Evolutionary conservation across 2,329 filamentous ascomycete species (phyloP), one percentile per base, ranked within the genome.

Genomic region (Pseudopithomyces chartarum): DNA sequence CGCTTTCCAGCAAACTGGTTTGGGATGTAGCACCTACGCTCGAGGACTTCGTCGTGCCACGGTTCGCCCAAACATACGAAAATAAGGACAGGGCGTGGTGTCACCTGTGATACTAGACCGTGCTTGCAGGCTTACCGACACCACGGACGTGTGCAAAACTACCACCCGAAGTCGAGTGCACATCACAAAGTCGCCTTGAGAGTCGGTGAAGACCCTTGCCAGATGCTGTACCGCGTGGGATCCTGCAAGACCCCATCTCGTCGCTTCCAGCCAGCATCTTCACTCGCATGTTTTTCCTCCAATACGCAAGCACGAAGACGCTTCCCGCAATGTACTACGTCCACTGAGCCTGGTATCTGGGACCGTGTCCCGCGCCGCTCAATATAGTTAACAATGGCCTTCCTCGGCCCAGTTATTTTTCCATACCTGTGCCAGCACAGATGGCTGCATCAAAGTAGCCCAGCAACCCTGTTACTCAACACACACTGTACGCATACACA

Each of bases 21-120:
- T 29, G 26, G 48, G 58, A 43, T 15, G 48, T 17, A 46, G 43
- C 43, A 46, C 17, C 23, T 20, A 26, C 36, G 50, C 29, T 51
- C 54, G 39, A 17, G 13, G 15, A 32, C 23, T 43, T 19, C 61
- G 55, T 54, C 15, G 40, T 53, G 47, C 44, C 52, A 56, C 54
- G 48, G 52, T 60, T 60, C 38, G 54, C 48, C 56, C 53, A 29
- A 29, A 29, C 38, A 57, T 51, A 73, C 69, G 69, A 73, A 63
- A 69, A 70, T 54, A 53, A 67, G 53, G 50, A 61, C 45, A 55
- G 57, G 58, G 61, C 44, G 61, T 57, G 58, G 66, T 69, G 57
- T 61, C 65, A 67, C 68, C 59, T 44, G 67, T 71, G 54, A 56
- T 61, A 70, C 70, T 53, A 54, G 52, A 54, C 59, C 55, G 57